Percentiles rank a stretch among this genome's conserved stretches.
Evolutionary conservation across 164 flowering plant species (phyloP).

Genomic region (Cinnamomum chago): DNA sequence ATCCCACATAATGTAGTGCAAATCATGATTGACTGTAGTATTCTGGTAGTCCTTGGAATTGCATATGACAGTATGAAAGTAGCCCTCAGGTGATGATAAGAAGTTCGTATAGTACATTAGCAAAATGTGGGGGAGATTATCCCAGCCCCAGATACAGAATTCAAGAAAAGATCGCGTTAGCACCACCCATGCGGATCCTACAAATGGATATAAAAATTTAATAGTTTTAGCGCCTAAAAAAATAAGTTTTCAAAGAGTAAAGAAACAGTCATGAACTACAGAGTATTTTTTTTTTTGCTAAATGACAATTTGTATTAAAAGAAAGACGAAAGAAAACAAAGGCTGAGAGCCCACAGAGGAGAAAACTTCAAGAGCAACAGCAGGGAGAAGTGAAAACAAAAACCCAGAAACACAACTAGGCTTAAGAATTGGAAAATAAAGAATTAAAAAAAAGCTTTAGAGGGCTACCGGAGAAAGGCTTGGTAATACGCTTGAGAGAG

Average conservation of each 20-base stretch:
- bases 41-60: constrained; percentile 74
- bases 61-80: constrained; percentile 82
- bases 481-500: no score
- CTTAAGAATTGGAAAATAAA: no score
- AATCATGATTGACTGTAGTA: constrained; percentile 72
- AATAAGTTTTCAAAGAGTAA: not conserved
- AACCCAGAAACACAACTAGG: no score
- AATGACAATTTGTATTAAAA: no score
- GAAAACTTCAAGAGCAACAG: no score
- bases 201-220: not conserved
- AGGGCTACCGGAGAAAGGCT: no score
- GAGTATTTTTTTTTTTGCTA: no score
- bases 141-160: constrained; percentile 80
- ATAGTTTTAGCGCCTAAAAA: not conserved
- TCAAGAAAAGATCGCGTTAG: constrained; percentile 65
- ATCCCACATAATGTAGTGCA: constrained; percentile 68
- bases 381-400: no score
- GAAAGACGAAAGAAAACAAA: no score
- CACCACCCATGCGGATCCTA: constrained; percentile 74
- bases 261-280: no score
- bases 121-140: constrained; percentile 83
- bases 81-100: constrained; percentile 70
- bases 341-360: no score
- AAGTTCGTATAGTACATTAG: constrained; percentile 85
- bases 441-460: no score